phyloP scores from a whole-genome alignment of 305 asterid genomes.

The Fraxinus nigra region DNA sequence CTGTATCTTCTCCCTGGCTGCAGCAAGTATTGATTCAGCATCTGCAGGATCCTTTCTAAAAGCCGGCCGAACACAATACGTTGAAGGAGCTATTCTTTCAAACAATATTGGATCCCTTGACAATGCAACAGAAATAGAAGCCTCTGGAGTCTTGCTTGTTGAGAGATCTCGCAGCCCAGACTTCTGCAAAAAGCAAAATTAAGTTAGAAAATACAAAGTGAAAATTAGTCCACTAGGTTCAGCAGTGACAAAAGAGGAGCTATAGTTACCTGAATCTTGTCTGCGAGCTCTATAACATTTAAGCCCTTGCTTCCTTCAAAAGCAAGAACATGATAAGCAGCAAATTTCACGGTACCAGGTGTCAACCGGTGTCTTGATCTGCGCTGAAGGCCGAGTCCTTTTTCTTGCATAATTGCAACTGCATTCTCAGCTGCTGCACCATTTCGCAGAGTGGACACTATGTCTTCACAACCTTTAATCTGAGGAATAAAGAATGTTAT shows the following conservation, averaged over 20 bases:
- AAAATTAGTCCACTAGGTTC: background rate
- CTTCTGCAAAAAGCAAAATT: slow-evolving; percentile 49
- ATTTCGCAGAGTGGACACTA: slow-evolving; percentile 77
- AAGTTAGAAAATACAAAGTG: slow-evolving; percentile 20
- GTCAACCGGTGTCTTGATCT: slow-evolving; percentile 92
- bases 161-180: slow-evolving; percentile 96
- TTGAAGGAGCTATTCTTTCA: slow-evolving; percentile 97
- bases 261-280: slow-evolving; percentile 83
- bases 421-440: slow-evolving; percentile 96
- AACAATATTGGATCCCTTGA: slow-evolving; percentile 96
- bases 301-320: slow-evolving; percentile 96
- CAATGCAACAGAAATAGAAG: slow-evolving; percentile 97
- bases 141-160: slow-evolving; percentile 99
- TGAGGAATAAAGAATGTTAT: slow-evolving; percentile 35
- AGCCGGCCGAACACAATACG: slow-evolving; percentile 87
- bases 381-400: slow-evolving; percentile 75
- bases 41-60: slow-evolving; percentile 95
- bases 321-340: slow-evolving; percentile 99
- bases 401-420: slow-evolving; percentile 89
- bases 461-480: slow-evolving; percentile 87
- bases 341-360: slow-evolving; percentile 99
- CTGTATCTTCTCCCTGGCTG: slow-evolving; percentile 88
- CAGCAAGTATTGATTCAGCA: slow-evolving; percentile 76
- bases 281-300: slow-evolving; percentile 91
- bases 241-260: slow-evolving; percentile 8